Percentiles rank a stretch among this genome's conserved stretches.
Conservation (phyloP, 345 rosid species). For the Citrus mangshanensis region DNA sequence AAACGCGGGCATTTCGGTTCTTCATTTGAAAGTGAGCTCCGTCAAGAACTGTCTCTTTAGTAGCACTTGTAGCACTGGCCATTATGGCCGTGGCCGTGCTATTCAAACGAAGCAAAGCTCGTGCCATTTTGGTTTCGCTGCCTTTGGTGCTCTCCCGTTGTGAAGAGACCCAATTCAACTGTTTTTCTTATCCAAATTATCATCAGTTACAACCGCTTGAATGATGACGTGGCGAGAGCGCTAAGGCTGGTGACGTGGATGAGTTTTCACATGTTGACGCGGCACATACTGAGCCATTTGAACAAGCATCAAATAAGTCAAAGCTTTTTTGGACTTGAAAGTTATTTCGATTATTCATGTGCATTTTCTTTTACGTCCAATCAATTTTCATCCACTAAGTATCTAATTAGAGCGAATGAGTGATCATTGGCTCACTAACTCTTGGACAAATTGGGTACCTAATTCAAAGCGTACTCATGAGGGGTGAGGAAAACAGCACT, state of each 20-base stretch:
- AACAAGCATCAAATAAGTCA: background rate
- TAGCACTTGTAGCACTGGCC: background rate
- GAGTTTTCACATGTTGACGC: background rate
- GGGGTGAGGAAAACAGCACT: too few relatives aligned
- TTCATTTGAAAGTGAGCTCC: conserved; percentile 37
- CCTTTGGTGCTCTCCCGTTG: background rate
- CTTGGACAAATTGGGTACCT: too few relatives aligned
- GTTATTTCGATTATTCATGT: too few relatives aligned
- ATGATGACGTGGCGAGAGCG: background rate
- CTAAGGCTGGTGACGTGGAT: background rate
- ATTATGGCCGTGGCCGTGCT: background rate
- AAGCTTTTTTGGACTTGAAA: too few relatives aligned
- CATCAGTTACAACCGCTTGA: background rate
- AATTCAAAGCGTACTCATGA: too few relatives aligned
- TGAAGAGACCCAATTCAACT: background rate
- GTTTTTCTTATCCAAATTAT: background rate
- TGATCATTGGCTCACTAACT: too few relatives aligned
- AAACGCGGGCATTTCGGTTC: conserved; percentile 54
- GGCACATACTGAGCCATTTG: background rate
- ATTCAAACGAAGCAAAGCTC: conserved; percentile 4
- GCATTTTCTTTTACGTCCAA: too few relatives aligned
- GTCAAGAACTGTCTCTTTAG: conserved; percentile 7
- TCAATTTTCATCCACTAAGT: too few relatives aligned
- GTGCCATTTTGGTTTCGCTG: conserved; percentile 7
- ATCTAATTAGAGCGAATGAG: too few relatives aligned